Percentiles rank a stretch among this genome's conserved stretches.
phyloP scores from a whole-genome alignment of 2,329 filamentous ascomycete genomes.

The Trichoderma sp. region DNA sequence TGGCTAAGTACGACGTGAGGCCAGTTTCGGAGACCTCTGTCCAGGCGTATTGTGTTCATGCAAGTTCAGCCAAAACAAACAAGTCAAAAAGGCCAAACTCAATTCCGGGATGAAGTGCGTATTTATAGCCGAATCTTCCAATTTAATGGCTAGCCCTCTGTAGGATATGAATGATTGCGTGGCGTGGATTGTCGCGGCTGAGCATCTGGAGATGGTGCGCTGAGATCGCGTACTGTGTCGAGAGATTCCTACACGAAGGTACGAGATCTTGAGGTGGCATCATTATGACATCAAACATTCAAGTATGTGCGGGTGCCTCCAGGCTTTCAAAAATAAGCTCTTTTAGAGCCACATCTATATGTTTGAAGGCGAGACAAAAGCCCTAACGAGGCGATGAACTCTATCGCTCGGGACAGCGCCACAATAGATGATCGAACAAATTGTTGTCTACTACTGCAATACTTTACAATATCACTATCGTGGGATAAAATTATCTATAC shows the following conservation, averaged over 20 bases:
- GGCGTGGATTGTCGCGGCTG: not conserved
- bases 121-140: not conserved
- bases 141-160: not conserved
- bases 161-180: not conserved
- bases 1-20: not conserved
- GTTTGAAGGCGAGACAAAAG: not conserved
- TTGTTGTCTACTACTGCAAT: not conserved
- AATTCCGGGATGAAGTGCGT: not conserved
- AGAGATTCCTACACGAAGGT: not conserved
- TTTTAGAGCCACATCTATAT: not conserved
- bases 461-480: not conserved
- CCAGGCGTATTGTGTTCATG: not conserved
- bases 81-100: not conserved
- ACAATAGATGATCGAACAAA: not conserved
- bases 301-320: not conserved
- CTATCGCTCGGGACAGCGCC: not conserved
- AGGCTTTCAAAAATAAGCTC: not conserved
- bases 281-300: slow-evolving; percentile 11
- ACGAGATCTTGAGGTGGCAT: not conserved
- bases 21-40: not conserved
- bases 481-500: not conserved
- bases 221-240: not conserved
- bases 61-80: not conserved
- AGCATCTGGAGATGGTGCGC: not conserved
- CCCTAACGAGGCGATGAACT: not conserved